phyloP scores from a whole-genome alignment of 2,329 filamentous ascomycete genomes.

The Fusarium newnesense region DNA sequence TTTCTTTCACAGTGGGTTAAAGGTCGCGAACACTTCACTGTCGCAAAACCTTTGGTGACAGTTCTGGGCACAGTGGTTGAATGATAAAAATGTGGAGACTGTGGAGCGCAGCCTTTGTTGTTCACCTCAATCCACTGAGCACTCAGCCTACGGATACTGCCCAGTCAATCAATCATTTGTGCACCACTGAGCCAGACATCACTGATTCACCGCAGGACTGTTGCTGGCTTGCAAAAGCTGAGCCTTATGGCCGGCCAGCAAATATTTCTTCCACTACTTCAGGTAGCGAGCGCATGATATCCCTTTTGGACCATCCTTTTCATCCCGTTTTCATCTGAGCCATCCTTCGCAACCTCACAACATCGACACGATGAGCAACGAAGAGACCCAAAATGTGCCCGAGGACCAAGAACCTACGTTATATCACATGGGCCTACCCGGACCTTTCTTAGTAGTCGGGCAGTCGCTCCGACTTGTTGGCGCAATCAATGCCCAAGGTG shows the following conservation, averaged over 20 bases:
- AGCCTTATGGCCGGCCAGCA: neutral
- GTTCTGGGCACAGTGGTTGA: fast-evolving
- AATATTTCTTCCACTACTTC: fast-evolving
- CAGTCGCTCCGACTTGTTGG: neutral
- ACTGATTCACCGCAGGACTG: neutral
- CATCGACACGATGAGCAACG: neutral
- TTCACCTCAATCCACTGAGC: neutral
- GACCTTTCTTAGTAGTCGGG: neutral
- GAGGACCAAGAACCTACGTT: neutral
- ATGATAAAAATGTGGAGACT: neutral
- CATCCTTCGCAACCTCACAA: fast-evolving
- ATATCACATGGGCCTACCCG: neutral
- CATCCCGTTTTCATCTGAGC: neutral
- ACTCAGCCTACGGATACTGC: neutral
- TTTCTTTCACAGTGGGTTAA: fast-evolving
- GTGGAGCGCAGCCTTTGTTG: neutral
- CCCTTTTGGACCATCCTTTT: fast-evolving
- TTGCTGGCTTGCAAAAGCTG: fast-evolving
- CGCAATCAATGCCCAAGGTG: neutral
- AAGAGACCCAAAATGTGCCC: fast-evolving
- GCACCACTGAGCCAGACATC: neutral
- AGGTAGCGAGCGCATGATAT: fast-evolving
- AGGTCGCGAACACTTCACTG: neutral
- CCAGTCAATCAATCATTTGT: no score
- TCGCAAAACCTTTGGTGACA: fast-evolving